A percentile compares a stretch with the other conserved stretches of the same genome.
Evolutionary conservation across 179 eudicot species (phyloP).

Genomic region (Pouteria campechiana): DNA sequence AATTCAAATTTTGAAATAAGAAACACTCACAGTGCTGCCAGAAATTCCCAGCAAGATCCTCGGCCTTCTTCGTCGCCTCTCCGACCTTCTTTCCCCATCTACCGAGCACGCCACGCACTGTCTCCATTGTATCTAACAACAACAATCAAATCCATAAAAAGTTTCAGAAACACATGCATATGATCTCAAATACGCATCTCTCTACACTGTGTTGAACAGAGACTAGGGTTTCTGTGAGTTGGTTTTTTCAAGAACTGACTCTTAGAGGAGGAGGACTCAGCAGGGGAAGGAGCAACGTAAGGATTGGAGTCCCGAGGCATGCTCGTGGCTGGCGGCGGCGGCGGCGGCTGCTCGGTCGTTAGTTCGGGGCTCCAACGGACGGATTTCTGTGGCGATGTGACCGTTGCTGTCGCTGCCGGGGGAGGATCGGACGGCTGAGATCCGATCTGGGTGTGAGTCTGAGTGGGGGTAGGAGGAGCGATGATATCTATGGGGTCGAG

Average conservation of each 20-base stretch:
- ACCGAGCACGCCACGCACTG: slow-evolving; percentile 42
- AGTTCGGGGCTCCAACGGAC: slow-evolving; percentile 29
- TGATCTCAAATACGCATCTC: too few species aligned
- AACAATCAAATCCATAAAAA: background rate
- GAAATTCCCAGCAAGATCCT: slow-evolving; percentile 69
- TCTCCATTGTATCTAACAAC: slow-evolving; percentile 42
- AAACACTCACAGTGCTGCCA: slow-evolving; percentile 65
- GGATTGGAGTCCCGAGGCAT: slow-evolving; percentile 75
- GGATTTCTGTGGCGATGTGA: slow-evolving; percentile 16
- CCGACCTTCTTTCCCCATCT: slow-evolving; percentile 70
- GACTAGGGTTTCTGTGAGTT: background rate
- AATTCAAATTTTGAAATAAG: background rate
- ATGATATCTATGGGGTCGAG: slow-evolving; percentile 53
- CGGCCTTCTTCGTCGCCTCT: slow-evolving; percentile 73
- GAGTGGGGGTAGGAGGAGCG: slow-evolving; percentile 21
- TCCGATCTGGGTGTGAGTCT: slow-evolving; percentile 14
- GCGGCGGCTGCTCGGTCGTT: slow-evolving; percentile 13
- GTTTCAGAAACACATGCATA: background rate
- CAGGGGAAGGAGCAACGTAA: slow-evolving; percentile 59
- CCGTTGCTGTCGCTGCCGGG: slow-evolving; percentile 1
- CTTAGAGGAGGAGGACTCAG: slow-evolving; percentile 35
- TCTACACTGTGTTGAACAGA: background rate
- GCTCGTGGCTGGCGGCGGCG: slow-evolving; percentile 31
- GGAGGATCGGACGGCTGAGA: slow-evolving; percentile 11
- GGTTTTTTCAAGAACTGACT: slow-evolving; percentile 31